Conservation (phyloP, 495 filamentous ascomycete species). For the Penicillium chermesinum region DNA sequence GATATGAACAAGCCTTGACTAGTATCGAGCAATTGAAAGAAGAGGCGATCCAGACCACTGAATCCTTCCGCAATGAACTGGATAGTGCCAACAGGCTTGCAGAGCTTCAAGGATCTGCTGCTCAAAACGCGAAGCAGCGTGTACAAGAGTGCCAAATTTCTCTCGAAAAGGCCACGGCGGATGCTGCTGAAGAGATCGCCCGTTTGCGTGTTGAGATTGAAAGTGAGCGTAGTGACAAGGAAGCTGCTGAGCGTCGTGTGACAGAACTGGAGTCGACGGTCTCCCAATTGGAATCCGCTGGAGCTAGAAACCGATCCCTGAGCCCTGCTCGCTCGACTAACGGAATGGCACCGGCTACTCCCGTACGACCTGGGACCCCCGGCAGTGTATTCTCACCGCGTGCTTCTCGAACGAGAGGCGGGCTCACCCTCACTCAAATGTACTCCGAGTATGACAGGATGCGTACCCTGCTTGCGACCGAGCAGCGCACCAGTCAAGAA, state of each 20-base stretch:
- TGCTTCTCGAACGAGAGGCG: slow-evolving; percentile 50
- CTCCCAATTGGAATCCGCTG: slow-evolving; percentile 58
- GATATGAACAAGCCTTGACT: slow-evolving; percentile 74
- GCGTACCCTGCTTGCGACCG: slow-evolving; percentile 54
- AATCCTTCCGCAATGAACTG: slow-evolving; percentile 77
- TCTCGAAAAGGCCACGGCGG: slow-evolving; percentile 73
- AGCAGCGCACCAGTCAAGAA: slow-evolving; percentile 65
- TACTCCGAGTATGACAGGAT: slow-evolving; percentile 60
- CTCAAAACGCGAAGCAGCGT: slow-evolving; percentile 71
- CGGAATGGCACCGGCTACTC: slow-evolving; percentile 45
- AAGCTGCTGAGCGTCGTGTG: slow-evolving; percentile 62
- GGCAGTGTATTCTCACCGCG: slow-evolving; percentile 53
- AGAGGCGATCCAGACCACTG: slow-evolving; percentile 67
- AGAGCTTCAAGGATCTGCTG: slow-evolving; percentile 77
- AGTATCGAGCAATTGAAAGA: slow-evolving; percentile 83
- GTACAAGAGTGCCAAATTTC: slow-evolving; percentile 75
- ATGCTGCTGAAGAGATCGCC: slow-evolving; percentile 75
- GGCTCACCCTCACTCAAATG: slow-evolving; percentile 61
- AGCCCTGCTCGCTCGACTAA: slow-evolving; percentile 51
- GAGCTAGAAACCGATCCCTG: slow-evolving; percentile 33
- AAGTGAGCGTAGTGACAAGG: slow-evolving; percentile 67
- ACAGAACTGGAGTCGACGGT: slow-evolving; percentile 71
- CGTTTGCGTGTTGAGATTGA: slow-evolving; percentile 74
- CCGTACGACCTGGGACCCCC: slow-evolving; percentile 46
- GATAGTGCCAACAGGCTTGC: slow-evolving; percentile 75